Conservation (phyloP, 306 rosid genomes). For the Calophaca sinica region DNA sequence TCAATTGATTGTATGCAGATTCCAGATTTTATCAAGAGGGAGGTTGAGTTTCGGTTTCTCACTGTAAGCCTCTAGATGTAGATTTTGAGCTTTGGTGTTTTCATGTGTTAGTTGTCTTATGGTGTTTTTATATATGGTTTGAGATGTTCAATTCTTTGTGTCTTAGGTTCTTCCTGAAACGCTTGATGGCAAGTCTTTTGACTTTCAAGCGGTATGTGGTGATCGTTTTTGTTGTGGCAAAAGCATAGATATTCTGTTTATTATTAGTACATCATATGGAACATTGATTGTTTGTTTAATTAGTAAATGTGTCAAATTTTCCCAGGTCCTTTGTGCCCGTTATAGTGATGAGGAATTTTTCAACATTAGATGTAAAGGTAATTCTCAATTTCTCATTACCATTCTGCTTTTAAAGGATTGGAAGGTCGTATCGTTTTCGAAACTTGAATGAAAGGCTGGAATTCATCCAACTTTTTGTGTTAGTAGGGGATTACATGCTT, state of each 20-base stretch:
- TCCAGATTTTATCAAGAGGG: slow-evolving; percentile 88
- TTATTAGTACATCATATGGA: slow-evolving; percentile 1
- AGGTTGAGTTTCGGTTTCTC: slow-evolving; percentile 90
- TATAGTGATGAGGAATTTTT: slow-evolving; percentile 90
- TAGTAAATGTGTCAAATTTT: not conserved
- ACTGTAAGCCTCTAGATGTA: slow-evolving; percentile 60
- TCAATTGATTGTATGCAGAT: slow-evolving; percentile 58
- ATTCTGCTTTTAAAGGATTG: slow-evolving; percentile 1
- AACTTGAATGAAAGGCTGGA: slow-evolving; percentile 8
- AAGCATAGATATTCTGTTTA: slow-evolving; percentile 17
- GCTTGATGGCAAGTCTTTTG: slow-evolving; percentile 68
- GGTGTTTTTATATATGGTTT: not conserved
- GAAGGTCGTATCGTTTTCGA: not conserved
- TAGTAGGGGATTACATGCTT: not conserved
- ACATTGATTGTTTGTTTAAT: not conserved
- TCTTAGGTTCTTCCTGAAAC: slow-evolving; percentile 77
- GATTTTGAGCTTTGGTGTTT: slow-evolving; percentile 29
- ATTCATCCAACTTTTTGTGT: slow-evolving; percentile 17
- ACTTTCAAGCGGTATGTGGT: slow-evolving; percentile 68
- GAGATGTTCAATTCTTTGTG: slow-evolving; percentile 32
- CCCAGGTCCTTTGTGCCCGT: slow-evolving; percentile 90
- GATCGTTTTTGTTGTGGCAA: slow-evolving; percentile 17
- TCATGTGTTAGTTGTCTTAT: not conserved
- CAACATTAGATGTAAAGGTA: slow-evolving; percentile 84
- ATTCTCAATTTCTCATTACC: slow-evolving; percentile 29